phyloP scores from a whole-genome alignment of 768 basidiomycete genomes.

The Leccinum uliginosum region DNA sequence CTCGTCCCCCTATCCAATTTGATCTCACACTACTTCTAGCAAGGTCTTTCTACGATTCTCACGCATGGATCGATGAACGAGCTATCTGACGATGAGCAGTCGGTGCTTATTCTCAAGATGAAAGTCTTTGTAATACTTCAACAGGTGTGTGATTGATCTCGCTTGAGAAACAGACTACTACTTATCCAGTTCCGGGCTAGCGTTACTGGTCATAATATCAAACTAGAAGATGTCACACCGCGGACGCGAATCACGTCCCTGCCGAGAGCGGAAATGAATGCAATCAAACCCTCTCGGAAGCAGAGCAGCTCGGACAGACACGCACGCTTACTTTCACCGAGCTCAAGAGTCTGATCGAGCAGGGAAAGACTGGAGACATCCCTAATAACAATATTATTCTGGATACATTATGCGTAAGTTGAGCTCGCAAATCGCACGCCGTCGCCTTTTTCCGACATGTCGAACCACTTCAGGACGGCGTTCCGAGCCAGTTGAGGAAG shows the following conservation, averaged over 20 bases:
- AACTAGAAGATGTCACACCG: constrained; percentile 25
- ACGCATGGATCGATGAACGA: constrained; percentile 36
- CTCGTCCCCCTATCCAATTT: not conserved
- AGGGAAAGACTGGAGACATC: constrained; percentile 67
- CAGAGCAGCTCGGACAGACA: constrained; percentile 11
- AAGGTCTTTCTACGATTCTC: constrained; percentile 60
- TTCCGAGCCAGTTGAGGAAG: constrained; percentile 55
- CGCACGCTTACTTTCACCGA: constrained; percentile 60
- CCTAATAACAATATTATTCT: constrained; percentile 77
- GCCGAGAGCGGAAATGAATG: constrained; percentile 21
- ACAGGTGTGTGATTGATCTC: constrained; percentile 37
- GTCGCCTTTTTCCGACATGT: not conserved
- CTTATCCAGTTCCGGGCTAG: constrained; percentile 20
- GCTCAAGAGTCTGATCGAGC: constrained; percentile 64
- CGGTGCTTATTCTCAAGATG: constrained; percentile 48
- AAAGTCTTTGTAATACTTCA: constrained; percentile 76
- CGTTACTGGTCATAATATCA: constrained; percentile 26
- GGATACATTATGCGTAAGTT: constrained; percentile 57
- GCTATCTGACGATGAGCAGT: constrained; percentile 36
- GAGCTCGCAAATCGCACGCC: not conserved
- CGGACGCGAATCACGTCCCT: constrained; percentile 10
- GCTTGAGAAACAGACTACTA: constrained; percentile 33
- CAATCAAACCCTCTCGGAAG: not conserved
- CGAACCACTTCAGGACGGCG: constrained; percentile 38
- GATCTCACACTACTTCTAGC: constrained; percentile 35